Conservation (phyloP, 495 filamentous ascomycete genomes). For the Hamigera avellanea region DNA sequence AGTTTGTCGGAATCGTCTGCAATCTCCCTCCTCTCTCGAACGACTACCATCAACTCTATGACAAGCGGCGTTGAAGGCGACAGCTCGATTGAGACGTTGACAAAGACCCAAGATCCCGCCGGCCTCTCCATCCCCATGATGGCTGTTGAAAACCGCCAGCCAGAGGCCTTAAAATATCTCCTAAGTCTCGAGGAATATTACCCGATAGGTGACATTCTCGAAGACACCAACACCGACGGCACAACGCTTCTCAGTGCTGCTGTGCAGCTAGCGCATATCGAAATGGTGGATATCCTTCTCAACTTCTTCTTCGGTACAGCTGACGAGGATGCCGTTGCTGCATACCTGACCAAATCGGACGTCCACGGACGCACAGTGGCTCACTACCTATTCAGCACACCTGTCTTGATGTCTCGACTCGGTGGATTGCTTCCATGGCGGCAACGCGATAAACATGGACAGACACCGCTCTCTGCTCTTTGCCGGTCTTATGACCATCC, state of each 20-base stretch:
- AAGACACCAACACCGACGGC: constrained; percentile 78
- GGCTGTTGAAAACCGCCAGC: constrained; percentile 70
- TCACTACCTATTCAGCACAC: constrained; percentile 94
- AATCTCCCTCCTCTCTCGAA: constrained; percentile 62
- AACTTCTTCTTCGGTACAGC: constrained; percentile 47
- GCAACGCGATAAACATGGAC: constrained; percentile 86
- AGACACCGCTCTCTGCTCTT: constrained; percentile 89
- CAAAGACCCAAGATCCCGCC: constrained; percentile 66
- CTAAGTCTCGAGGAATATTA: constrained; percentile 65
- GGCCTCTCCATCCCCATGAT: constrained; percentile 94
- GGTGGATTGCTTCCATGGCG: constrained; percentile 76
- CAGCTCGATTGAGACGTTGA: constrained; percentile 68
- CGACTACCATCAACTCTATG: constrained; percentile 63
- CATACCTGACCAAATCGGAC: constrained; percentile 69
- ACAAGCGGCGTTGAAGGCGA: constrained; percentile 70
- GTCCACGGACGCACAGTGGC: constrained; percentile 76
- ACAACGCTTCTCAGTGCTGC: constrained; percentile 88
- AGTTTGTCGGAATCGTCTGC: constrained; percentile 81
- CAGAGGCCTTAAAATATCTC: constrained; percentile 63
- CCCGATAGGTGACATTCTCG: constrained; percentile 52
- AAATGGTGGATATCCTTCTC: constrained; percentile 64
- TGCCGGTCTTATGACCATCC: constrained; percentile 93
- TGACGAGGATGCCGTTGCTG: constrained; percentile 37
- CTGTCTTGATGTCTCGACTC: constrained; percentile 61
- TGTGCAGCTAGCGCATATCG: constrained; percentile 72